Evolutionary conservation across 2,329 filamentous ascomycete species (phyloP).

Genomic region (Fusarium caatingaense): DNA sequence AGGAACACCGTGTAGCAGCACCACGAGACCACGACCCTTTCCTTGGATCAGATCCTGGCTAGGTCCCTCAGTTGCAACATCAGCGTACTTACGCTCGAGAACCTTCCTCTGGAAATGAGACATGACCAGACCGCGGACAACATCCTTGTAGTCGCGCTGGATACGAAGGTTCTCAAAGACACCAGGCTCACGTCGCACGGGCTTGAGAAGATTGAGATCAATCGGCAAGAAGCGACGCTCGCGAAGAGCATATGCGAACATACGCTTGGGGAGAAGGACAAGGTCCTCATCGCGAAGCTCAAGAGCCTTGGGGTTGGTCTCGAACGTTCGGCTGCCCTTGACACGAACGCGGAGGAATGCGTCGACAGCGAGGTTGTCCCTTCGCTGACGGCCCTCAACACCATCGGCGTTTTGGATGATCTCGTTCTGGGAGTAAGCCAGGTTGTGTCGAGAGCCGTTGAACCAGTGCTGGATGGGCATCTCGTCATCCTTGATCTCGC

Average conservation of each 20-base stretch:
- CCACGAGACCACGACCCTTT: slow-evolving; percentile 58
- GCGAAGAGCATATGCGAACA: slow-evolving; percentile 56
- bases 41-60: slow-evolving; percentile 58
- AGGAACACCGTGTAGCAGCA: slow-evolving; percentile 60
- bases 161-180: slow-evolving; percentile 57
- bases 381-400: slow-evolving; percentile 52
- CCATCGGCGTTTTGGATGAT: slow-evolving; percentile 53
- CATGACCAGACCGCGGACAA: slow-evolving; percentile 55
- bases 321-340: slow-evolving; percentile 51
- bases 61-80: slow-evolving; percentile 43
- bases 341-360: slow-evolving; percentile 50
- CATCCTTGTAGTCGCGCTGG: slow-evolving; percentile 55
- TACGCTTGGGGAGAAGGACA: slow-evolving; percentile 54
- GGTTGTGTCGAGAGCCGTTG: slow-evolving; percentile 44
- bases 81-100: slow-evolving; percentile 50
- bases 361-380: slow-evolving; percentile 52
- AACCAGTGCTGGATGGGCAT: slow-evolving; percentile 55
- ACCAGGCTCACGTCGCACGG: slow-evolving; percentile 50
- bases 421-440: slow-evolving; percentile 51
- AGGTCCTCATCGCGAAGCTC: slow-evolving; percentile 47
- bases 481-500: slow-evolving; percentile 50
- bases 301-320: slow-evolving; percentile 48
- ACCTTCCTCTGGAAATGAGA: slow-evolving; percentile 56
- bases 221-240: slow-evolving; percentile 55
- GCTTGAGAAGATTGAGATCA: slow-evolving; percentile 51